A percentile compares a stretch with the other conserved stretches of the same genome.
Evolutionary conservation across 495 filamentous ascomycete genomes (phyloP).

Genomic region (Friedmanniomyces simplex): DNA sequence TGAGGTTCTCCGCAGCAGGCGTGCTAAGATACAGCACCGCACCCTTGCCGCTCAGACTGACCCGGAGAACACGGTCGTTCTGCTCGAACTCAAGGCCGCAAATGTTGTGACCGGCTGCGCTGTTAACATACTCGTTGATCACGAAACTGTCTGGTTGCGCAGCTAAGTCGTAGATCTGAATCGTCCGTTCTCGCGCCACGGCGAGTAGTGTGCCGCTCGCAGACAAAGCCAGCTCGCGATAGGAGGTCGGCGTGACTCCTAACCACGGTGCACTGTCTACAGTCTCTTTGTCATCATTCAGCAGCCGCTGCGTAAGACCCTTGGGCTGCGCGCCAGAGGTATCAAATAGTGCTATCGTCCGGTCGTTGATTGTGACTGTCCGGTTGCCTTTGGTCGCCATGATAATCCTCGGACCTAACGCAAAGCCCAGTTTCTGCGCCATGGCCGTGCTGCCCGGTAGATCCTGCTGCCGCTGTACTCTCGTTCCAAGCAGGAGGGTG

Average conservation of each 20-base stretch:
- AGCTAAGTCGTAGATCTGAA: slow-evolving; percentile 17
- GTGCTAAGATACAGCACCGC: slow-evolving; percentile 18
- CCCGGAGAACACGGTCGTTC: slow-evolving; percentile 10
- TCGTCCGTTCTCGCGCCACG: slow-evolving; percentile 13
- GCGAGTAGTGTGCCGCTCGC: slow-evolving; percentile 11
- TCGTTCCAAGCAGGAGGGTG: slow-evolving; percentile 14
- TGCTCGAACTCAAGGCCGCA: slow-evolving; percentile 17
- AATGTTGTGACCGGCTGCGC: slow-evolving; percentile 15
- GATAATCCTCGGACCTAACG: neutral
- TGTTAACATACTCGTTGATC: no score
- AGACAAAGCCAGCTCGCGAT: slow-evolving; percentile 13
- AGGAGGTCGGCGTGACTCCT: neutral
- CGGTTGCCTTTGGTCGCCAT: neutral
- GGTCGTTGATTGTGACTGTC: slow-evolving; percentile 13
- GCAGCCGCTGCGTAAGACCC: slow-evolving; percentile 5
- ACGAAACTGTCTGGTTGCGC: slow-evolving; percentile 8
- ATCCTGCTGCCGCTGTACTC: neutral
- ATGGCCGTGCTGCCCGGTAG: neutral
- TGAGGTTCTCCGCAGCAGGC: neutral
- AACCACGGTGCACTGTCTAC: slow-evolving; percentile 17
- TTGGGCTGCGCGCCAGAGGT: neutral
- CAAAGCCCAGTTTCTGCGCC: neutral
- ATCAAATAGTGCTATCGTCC: slow-evolving; percentile 12
- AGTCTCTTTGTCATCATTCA: slow-evolving; percentile 16
- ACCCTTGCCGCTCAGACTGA: slow-evolving; percentile 15